Conservation (phyloP, 2,329 filamentous ascomycete genomes). For the Gnomoniopsis sp. region DNA sequence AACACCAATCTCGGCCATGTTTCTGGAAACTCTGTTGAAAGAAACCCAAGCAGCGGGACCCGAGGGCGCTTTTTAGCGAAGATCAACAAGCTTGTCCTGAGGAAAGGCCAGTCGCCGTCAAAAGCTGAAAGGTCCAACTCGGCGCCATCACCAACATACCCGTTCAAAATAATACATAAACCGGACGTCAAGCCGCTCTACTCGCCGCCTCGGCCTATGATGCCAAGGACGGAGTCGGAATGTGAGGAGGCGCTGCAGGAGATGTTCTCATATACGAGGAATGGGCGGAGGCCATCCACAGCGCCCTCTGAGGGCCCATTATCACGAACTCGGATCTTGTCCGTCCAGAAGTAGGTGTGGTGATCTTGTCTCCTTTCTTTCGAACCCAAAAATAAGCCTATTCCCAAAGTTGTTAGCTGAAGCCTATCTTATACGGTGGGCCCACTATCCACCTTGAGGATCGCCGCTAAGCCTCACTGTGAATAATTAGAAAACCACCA, state of each 20-base stretch:
- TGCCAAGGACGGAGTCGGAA: constrained; percentile 12
- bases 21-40: neutral
- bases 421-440: neutral
- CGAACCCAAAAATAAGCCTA: neutral
- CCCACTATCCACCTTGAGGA: neutral
- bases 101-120: neutral
- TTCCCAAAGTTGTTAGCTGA: neutral
- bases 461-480: neutral
- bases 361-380: neutral
- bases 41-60: neutral
- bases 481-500: neutral
- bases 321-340: neutral
- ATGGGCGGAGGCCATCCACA: neutral
- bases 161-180: constrained; percentile 11
- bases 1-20: neutral
- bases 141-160: neutral
- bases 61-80: constrained; percentile 5
- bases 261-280: constrained; percentile 1
- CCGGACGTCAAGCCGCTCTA: constrained; percentile 10
- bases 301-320: neutral
- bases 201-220: neutral
- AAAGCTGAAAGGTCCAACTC: neutral
- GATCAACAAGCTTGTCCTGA: constrained; percentile 8
- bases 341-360: neutral
- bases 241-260: constrained; percentile 9